Conservation (phyloP, 176 grass and related monocot species). For the Oryza meyeriana region DNA sequence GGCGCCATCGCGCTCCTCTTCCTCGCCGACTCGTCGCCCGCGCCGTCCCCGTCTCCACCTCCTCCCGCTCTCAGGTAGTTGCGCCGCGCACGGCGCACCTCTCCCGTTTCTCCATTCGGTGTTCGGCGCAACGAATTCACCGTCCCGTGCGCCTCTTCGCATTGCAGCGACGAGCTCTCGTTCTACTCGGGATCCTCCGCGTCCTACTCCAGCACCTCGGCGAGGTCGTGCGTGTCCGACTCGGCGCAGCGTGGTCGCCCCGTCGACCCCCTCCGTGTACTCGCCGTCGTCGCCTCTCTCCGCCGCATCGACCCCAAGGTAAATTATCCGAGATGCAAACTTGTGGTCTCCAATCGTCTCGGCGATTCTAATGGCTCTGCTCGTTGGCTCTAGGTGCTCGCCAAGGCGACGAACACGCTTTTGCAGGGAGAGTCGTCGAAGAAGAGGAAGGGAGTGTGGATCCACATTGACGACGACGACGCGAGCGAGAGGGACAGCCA, state of each 20-base stretch:
- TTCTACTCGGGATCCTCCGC: constrained; percentile 40
- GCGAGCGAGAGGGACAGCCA: constrained; percentile 31
- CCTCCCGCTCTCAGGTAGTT: constrained; percentile 30
- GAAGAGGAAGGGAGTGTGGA: constrained; percentile 53
- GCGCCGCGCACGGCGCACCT: not conserved
- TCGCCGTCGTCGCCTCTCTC: constrained; percentile 42
- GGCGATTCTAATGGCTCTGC: not conserved
- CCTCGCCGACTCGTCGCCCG: constrained; percentile 33
- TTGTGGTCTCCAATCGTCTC: not conserved
- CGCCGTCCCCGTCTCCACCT: not conserved
- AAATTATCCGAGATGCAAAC: not conserved
- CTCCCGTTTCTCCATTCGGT: not conserved
- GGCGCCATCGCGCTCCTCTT: constrained; percentile 39
- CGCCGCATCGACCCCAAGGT: constrained; percentile 45
- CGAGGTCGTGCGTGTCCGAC: constrained; percentile 51
- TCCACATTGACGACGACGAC: constrained; percentile 20
- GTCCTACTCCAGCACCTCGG: constrained; percentile 37
- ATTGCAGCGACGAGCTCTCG: constrained; percentile 44
- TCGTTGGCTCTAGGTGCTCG: constrained; percentile 36
- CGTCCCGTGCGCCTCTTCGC: not conserved
- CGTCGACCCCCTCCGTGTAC: constrained; percentile 43
- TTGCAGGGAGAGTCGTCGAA: not conserved
- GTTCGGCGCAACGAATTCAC: not conserved
- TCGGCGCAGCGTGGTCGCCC: constrained; percentile 23
- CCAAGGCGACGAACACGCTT: constrained; percentile 30